Evolutionary conservation across 148 eudicot genomes (phyloP).

Genomic region (Talinum fruticosum): DNA sequence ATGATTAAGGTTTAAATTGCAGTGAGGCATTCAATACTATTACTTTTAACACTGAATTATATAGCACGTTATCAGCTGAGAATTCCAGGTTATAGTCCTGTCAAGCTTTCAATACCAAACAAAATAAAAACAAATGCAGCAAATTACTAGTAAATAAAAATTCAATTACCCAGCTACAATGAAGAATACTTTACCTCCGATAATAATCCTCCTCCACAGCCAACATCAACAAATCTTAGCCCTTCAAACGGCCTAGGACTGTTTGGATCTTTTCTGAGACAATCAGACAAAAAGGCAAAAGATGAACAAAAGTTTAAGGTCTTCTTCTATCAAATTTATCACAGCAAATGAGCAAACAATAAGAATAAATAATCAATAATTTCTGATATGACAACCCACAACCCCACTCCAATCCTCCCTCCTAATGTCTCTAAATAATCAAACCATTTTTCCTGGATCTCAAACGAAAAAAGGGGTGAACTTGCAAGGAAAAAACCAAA

Average conservation of each 20-base stretch:
- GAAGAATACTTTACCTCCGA: constrained; percentile 60
- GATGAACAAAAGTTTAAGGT: constrained; percentile 2
- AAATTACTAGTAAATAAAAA: not conserved
- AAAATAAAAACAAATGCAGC: not conserved
- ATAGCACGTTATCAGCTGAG: not conserved
- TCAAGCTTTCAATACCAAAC: not conserved
- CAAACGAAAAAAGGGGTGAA: not conserved
- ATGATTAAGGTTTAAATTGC: not conserved
- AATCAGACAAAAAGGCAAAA: constrained; percentile 16
- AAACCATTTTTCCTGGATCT: not conserved
- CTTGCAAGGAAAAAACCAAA: not conserved
- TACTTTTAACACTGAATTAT: not conserved
- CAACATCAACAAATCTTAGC: constrained; percentile 80
- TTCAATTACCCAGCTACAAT: not conserved
- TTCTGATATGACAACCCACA: not conserved
- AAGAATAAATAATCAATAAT: not conserved
- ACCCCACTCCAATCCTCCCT: not conserved
- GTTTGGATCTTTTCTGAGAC: constrained; percentile 74
- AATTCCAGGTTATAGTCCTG: not conserved
- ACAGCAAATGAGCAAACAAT: not conserved
- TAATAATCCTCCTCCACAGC: constrained; percentile 96
- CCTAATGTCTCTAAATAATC: not conserved
- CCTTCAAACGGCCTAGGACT: constrained; percentile 88
- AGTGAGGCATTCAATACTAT: not conserved
- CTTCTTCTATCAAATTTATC: not conserved